A percentile compares a stretch with the other conserved stretches of the same genome.
phyloP scores from a whole-genome alignment of 1,284 basidiomycete genomes.

The Xerocomus minutiporus region DNA sequence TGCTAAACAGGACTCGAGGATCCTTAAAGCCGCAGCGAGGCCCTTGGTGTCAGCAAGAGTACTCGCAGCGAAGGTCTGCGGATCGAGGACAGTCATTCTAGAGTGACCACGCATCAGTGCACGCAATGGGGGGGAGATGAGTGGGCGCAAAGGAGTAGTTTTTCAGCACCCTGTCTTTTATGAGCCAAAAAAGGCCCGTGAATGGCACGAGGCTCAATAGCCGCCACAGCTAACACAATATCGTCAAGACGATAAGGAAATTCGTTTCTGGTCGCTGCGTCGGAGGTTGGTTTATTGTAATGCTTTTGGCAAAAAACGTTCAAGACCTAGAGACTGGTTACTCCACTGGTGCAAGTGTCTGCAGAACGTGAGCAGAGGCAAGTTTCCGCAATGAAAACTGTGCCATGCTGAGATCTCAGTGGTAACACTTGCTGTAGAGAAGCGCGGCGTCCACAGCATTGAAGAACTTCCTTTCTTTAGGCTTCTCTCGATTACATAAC shows the following conservation, averaged over 20 bases:
- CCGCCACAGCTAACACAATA: neutral
- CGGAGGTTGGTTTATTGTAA: too few species aligned
- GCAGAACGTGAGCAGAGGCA: too few species aligned
- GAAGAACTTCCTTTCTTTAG: too few species aligned
- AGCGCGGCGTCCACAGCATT: too few species aligned
- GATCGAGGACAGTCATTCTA: conserved; percentile 15
- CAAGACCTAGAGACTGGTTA: too few species aligned
- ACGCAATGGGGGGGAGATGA: neutral
- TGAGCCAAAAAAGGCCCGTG: neutral
- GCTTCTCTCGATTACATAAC: too few species aligned
- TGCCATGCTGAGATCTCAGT: too few species aligned
- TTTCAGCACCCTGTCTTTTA: neutral
- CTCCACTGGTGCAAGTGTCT: too few species aligned
- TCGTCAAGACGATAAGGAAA: neutral
- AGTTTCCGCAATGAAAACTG: too few species aligned
- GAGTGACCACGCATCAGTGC: neutral
- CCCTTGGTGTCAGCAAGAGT: conserved; percentile 15
- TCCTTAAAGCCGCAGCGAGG: conserved; percentile 13
- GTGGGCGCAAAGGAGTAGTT: neutral
- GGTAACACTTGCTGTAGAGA: too few species aligned
- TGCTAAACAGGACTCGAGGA: conserved; percentile 29
- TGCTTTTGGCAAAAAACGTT: too few species aligned
- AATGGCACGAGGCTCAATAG: conserved; percentile 4
- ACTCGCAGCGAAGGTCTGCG: conserved; percentile 12
- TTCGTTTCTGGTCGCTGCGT: neutral